These are phyloP conservation scores for Cercospora sesami DNA, from an alignment of 2,329 filamentous ascomycete species.

Conservation along the genomic window DNA sequence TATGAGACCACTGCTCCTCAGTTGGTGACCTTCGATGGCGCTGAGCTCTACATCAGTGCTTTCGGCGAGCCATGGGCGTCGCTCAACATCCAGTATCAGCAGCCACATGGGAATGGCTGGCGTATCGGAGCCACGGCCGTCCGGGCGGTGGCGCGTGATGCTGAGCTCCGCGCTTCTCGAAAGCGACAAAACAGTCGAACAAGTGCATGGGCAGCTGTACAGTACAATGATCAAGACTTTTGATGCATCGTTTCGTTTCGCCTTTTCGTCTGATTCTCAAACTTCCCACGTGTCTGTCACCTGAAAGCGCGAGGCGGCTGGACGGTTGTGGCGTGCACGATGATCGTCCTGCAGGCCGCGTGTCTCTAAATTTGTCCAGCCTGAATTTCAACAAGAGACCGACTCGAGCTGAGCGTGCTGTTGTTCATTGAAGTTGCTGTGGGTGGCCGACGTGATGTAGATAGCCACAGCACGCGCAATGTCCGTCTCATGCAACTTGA, in stretches of 20 bases:
- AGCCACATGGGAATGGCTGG: background rate
- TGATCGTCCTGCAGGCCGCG: background rate
- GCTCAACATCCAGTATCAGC: constrained; percentile 5
- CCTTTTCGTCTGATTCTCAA: background rate
- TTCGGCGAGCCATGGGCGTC: background rate
- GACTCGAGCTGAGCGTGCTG: background rate
- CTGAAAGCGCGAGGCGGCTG: background rate
- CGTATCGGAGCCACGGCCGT: constrained; percentile 21
- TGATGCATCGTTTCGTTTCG: background rate
- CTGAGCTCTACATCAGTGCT: background rate
- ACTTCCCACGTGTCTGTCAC: background rate
- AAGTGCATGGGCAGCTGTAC: background rate
- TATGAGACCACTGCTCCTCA: constrained; percentile 23
- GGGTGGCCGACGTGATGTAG: background rate
- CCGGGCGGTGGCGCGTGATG: constrained; percentile 18
- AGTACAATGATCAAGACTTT: background rate
- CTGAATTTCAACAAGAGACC: background rate
- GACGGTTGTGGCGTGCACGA: background rate
- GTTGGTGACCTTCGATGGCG: constrained; percentile 17
- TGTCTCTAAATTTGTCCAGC: background rate
- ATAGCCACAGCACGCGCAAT: background rate
- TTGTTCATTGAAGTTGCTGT: background rate
- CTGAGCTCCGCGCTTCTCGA: constrained; percentile 17
- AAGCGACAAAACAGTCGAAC: background rate
- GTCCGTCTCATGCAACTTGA: background rate